A percentile compares a stretch with the other conserved stretches of the same genome.
phyloP scores from a whole-genome alignment of 2,329 filamentous ascomycete species.

The Fusarium sp. region DNA sequence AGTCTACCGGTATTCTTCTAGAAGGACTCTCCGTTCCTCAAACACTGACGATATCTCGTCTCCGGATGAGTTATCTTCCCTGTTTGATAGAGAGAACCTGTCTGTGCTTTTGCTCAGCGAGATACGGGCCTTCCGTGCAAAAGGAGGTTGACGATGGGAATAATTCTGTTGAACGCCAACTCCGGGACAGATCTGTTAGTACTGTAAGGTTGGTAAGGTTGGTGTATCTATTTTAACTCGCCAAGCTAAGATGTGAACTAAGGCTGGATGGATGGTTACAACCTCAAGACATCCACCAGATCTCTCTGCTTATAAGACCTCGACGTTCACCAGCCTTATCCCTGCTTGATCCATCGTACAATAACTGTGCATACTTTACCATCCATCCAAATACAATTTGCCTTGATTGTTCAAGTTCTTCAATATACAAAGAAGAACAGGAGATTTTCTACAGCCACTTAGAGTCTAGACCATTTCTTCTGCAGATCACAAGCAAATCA shows the following conservation, averaged over 20 bases:
- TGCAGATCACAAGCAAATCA: conserved; percentile 12
- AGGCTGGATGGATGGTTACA: conserved; percentile 26
- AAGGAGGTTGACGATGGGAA: conserved; percentile 1
- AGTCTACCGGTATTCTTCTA: conserved; percentile 19
- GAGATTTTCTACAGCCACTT: conserved; percentile 24
- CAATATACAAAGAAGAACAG: background rate
- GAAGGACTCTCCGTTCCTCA: conserved; percentile 34
- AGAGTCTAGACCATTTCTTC: conserved; percentile 31
- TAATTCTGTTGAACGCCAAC: conserved; percentile 15
- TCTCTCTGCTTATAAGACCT: conserved; percentile 22
- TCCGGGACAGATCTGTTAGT: conserved; percentile 9
- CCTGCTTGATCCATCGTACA: conserved; percentile 4
- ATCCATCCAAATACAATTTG: background rate
- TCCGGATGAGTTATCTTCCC: conserved; percentile 23
- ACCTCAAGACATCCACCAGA: conserved; percentile 3
- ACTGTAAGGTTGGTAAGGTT: conserved; percentile 1
- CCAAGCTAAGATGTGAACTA: conserved; percentile 12
- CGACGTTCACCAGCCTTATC: background rate
- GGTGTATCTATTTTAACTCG: conserved; percentile 35
- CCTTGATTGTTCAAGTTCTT: background rate
- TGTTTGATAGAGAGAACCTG: background rate
- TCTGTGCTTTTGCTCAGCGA: conserved; percentile 3
- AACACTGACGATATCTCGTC: background rate
- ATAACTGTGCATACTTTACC: background rate
- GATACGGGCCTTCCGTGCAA: conserved; percentile 18